Base-by-base conservation (phyloP, 495 filamentous ascomycete species). In the Astrothelium macrocarpum region DNA sequence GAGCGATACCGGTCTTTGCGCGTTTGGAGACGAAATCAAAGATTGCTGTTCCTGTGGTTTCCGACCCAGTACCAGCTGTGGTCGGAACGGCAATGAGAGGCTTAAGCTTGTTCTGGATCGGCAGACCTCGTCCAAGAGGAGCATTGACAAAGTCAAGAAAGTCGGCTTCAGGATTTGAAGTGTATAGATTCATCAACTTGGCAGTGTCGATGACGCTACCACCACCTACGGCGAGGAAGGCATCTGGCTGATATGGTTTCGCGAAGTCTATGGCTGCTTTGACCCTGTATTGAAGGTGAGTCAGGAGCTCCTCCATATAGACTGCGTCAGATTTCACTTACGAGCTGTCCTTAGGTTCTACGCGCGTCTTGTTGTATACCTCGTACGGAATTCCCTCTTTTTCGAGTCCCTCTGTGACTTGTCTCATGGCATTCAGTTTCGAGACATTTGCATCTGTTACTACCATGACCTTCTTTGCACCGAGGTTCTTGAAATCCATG, bases 91-190 rank as follows among this genome's bases (percentile, higher is more conserved):
- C 95, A 59, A 98, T 85, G 4, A 98, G 81, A 1, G 94, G 94
- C 61, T 79, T 84, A 1, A 97, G 81, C n/a, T 84, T 80, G 65
- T 85, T 85, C 42, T 84, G 84, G 63, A 97, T 88, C 1, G 94
- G 95, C 36, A 83, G 79, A 11, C 95, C 95, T 66, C 87, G 90
- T 60, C 94, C 94, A 1, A 98, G 78, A 0, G 94, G 94, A 1
- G 93, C 93, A 72, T 97, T 97, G 73, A 98, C 94, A 70, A 98
- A 97, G 78, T 97, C 94, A 16, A 97, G 77, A 71, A 98, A 96
- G 64, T 92, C 87, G 28, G 91, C 90, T 5, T 95, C 84, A 0
- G 91, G 91, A 75, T 85, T 95, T 72, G 83, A 85, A 0, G 85
- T 88, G 76, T 97, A 97, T 1, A 98, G 83, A 73, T 98, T 98